Conservation (phyloP, 2,329 filamentous ascomycete species). For the Septoria petroselini region DNA sequence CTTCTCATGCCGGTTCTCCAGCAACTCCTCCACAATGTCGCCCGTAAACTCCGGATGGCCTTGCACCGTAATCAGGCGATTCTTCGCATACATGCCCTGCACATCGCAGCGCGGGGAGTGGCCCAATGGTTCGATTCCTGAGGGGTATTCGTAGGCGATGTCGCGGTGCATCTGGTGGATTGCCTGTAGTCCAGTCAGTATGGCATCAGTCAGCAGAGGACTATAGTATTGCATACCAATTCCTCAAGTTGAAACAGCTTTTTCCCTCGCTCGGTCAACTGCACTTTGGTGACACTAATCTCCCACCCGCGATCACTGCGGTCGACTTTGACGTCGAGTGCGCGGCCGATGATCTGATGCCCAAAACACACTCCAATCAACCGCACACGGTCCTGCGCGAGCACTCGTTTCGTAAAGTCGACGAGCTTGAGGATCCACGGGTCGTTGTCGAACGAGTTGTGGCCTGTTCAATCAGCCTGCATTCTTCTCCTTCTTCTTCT, state of each 20-base stretch:
- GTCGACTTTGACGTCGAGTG: slow-evolving; percentile 65
- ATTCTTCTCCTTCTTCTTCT: slow-evolving; percentile 26
- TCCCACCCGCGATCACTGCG: slow-evolving; percentile 74
- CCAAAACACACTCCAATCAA: slow-evolving; percentile 84
- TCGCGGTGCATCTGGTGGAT: slow-evolving; percentile 88
- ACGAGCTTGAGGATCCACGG: slow-evolving; percentile 76
- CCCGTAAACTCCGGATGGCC: slow-evolving; percentile 81
- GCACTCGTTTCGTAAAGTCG: slow-evolving; percentile 61
- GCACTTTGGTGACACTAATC: slow-evolving; percentile 67
- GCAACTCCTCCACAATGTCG: slow-evolving; percentile 66
- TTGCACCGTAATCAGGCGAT: slow-evolving; percentile 70
- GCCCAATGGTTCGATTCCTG: slow-evolving; percentile 61
- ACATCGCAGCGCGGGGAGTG: slow-evolving; percentile 65
- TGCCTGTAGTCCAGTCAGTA: slow-evolving; percentile 44
- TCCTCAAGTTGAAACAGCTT: slow-evolving; percentile 67
- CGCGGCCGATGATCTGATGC: slow-evolving; percentile 77
- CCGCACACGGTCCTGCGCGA: slow-evolving; percentile 60
- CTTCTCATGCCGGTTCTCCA: slow-evolving; percentile 60
- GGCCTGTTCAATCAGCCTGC: slow-evolving; percentile 47
- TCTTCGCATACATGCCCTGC: slow-evolving; percentile 73
- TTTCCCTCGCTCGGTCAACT: slow-evolving; percentile 67
- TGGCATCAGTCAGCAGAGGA: neutral
- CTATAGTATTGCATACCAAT: slow-evolving; percentile 47
- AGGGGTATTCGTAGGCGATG: slow-evolving; percentile 63
- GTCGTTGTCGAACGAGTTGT: slow-evolving; percentile 69